Conservation (phyloP, 768 basidiomycete species). For the Boletus rubescentipes region DNA sequence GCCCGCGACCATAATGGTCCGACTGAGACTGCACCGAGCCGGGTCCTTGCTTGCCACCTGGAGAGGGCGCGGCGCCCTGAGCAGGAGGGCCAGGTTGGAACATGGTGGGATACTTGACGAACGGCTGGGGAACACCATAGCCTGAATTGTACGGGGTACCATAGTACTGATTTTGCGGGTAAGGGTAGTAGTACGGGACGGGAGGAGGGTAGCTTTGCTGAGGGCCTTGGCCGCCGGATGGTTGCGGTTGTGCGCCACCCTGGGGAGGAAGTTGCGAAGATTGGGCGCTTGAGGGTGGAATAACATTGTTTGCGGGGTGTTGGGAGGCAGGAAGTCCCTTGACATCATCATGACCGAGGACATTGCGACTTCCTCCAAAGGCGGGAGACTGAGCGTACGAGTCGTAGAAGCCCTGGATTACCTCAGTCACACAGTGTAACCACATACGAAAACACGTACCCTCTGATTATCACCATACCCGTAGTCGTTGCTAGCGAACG, state of each 20-base stretch:
- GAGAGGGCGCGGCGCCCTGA: slow-evolving; percentile 62
- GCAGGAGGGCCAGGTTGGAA: slow-evolving; percentile 72
- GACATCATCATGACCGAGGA: slow-evolving; percentile 72
- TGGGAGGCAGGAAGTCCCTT: slow-evolving; percentile 66
- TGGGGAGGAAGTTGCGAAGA: slow-evolving; percentile 52
- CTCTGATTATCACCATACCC: slow-evolving; percentile 66
- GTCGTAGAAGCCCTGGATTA: slow-evolving; percentile 70
- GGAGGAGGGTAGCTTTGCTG: slow-evolving; percentile 69
- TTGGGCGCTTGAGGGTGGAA: slow-evolving; percentile 55
- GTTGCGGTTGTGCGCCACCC: slow-evolving; percentile 52
- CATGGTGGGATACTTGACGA: slow-evolving; percentile 76
- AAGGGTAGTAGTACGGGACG: slow-evolving; percentile 59
- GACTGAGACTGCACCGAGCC: slow-evolving; percentile 50
- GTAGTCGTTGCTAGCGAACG: slow-evolving; percentile 66
- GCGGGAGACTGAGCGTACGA: slow-evolving; percentile 63
- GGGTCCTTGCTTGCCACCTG: slow-evolving; percentile 64
- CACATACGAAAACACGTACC: slow-evolving; percentile 39
- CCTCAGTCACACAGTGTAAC: slow-evolving; percentile 8
- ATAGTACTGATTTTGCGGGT: slow-evolving; percentile 76
- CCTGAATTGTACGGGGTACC: slow-evolving; percentile 65
- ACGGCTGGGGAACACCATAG: slow-evolving; percentile 60
- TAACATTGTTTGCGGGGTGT: slow-evolving; percentile 47
- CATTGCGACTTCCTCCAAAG: slow-evolving; percentile 60
- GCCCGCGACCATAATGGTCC: slow-evolving; percentile 60
- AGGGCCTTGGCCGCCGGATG: slow-evolving; percentile 58